Evolutionary conservation across 2,329 filamentous ascomycete genomes (phyloP).

Genomic region (Verruconis gallopava): DNA sequence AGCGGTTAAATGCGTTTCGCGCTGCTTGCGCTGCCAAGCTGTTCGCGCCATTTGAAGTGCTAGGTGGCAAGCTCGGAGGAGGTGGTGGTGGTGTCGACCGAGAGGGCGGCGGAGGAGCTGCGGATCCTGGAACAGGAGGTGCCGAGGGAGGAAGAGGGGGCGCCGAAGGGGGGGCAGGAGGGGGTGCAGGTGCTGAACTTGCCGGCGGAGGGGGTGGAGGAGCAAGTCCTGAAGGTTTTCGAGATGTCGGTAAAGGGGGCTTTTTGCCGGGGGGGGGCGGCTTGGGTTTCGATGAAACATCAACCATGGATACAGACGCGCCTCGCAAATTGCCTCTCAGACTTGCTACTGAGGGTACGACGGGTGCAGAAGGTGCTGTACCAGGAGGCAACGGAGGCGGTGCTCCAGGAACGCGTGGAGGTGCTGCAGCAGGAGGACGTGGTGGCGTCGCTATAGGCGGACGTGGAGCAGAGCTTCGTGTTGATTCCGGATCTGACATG

Average conservation of each 20-base stretch:
- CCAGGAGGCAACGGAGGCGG: slow-evolving; percentile 33
- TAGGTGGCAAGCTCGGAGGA: slow-evolving; percentile 22
- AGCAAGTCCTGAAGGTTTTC: slow-evolving; percentile 42
- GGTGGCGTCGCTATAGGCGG: slow-evolving; percentile 40
- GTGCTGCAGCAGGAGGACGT: slow-evolving; percentile 35
- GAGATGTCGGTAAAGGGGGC: slow-evolving; percentile 40
- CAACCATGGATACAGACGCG: slow-evolving; percentile 44
- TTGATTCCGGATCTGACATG: slow-evolving; percentile 64
- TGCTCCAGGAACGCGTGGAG: slow-evolving; percentile 29
- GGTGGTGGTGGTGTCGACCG: slow-evolving; percentile 36
- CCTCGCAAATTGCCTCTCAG: slow-evolving; percentile 38
- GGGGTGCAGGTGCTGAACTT: slow-evolving; percentile 24
- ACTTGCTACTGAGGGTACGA: slow-evolving; percentile 43
- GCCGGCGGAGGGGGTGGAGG: slow-evolving; percentile 26
- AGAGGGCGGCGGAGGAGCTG: slow-evolving; percentile 17
- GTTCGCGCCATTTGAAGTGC: slow-evolving; percentile 21
- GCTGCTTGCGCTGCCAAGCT: slow-evolving; percentile 45
- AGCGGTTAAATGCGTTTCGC: slow-evolving; percentile 40
- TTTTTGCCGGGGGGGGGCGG: slow-evolving; percentile 68
- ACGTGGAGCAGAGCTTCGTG: slow-evolving; percentile 37
- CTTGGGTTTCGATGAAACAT: slow-evolving; percentile 40
- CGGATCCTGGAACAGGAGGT: slow-evolving; percentile 28
- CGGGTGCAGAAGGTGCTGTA: slow-evolving; percentile 42
- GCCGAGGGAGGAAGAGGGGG: slow-evolving; percentile 27
- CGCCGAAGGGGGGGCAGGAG: slow-evolving; percentile 29